A percentile compares a stretch with the other conserved stretches of the same genome.
Conservation (phyloP, 208 protist species). For the Wallacemonas sp. region DNA sequence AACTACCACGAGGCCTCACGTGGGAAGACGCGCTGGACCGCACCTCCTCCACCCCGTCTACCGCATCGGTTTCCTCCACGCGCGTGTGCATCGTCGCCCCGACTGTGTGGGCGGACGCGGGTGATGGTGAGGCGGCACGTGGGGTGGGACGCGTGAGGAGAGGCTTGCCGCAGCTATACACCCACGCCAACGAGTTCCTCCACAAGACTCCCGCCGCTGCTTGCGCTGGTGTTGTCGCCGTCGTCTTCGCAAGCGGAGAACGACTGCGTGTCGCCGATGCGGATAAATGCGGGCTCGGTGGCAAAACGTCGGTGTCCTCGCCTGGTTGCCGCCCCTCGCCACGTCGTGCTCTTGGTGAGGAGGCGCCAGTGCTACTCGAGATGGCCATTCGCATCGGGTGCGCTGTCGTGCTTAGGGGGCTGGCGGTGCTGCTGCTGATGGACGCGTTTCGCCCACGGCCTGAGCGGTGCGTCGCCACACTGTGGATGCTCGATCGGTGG, state of each 20-base stretch:
- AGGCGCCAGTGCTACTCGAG: no score
- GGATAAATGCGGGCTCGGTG: no score
- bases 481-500: neutral
- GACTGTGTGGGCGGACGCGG: no score
- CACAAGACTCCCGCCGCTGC: constrained; percentile 13
- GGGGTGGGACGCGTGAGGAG: constrained; percentile 13
- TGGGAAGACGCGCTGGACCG: no score
- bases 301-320: no score
- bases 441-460: neutral
- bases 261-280: no score
- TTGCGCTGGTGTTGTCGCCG: no score
- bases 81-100: neutral
- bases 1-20: no score
- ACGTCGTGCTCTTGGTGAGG: no score
- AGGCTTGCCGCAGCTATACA: constrained; percentile 30
- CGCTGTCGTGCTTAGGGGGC: neutral
- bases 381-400: no score
- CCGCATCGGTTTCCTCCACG: neutral
- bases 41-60: neutral
- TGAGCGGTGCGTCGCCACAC: neutral
- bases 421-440: neutral
- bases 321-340: no score
- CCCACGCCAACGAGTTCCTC: constrained; percentile 42
- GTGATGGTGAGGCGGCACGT: no score
- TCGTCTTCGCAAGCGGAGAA: neutral